Conservation (phyloP, 2,329 filamentous ascomycete species). For the Monosporascus ibericus region DNA sequence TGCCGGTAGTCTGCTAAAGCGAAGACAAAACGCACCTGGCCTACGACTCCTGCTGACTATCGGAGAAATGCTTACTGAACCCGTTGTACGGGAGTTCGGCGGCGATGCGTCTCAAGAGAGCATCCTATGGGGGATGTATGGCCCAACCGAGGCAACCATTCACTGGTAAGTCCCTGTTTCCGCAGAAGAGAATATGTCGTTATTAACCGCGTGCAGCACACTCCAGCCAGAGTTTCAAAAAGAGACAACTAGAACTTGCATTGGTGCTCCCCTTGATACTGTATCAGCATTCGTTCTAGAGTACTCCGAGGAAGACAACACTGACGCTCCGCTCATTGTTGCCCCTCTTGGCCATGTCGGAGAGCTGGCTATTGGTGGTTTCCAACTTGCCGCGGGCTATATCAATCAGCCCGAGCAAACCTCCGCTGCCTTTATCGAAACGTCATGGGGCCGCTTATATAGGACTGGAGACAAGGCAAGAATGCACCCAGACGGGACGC, state of each 20-base stretch:
- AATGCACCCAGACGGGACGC: slow-evolving; percentile 57
- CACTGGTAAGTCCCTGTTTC: slow-evolving; percentile 55
- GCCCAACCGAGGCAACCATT: slow-evolving; percentile 85
- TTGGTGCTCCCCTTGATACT: slow-evolving; percentile 73
- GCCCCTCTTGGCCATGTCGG: slow-evolving; percentile 63
- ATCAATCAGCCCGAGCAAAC: slow-evolving; percentile 77
- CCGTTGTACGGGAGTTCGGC: slow-evolving; percentile 76
- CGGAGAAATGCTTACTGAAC: slow-evolving; percentile 81
- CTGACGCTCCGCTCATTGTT: slow-evolving; percentile 36
- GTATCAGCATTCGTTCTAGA: slow-evolving; percentile 70
- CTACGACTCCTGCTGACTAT: slow-evolving; percentile 75
- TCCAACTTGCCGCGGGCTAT: slow-evolving; percentile 75
- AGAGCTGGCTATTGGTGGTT: slow-evolving; percentile 75
- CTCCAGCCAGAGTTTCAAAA: slow-evolving; percentile 58
- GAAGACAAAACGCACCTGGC: slow-evolving; percentile 58
- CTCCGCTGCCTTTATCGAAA: slow-evolving; percentile 60
- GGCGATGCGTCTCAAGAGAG: slow-evolving; percentile 44
- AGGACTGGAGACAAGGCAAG: slow-evolving; percentile 79
- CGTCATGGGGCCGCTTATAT: slow-evolving; percentile 66
- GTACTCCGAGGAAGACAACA: slow-evolving; percentile 28
- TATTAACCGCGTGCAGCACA: slow-evolving; percentile 44
- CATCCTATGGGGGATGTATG: slow-evolving; percentile 89
- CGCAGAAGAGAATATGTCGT: neutral
- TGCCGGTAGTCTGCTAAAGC: slow-evolving; percentile 67
- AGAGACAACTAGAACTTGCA: slow-evolving; percentile 55